Base-by-base conservation (phyloP, 2,329 filamentous ascomycete species). In the Hypomyces rosellus region DNA sequence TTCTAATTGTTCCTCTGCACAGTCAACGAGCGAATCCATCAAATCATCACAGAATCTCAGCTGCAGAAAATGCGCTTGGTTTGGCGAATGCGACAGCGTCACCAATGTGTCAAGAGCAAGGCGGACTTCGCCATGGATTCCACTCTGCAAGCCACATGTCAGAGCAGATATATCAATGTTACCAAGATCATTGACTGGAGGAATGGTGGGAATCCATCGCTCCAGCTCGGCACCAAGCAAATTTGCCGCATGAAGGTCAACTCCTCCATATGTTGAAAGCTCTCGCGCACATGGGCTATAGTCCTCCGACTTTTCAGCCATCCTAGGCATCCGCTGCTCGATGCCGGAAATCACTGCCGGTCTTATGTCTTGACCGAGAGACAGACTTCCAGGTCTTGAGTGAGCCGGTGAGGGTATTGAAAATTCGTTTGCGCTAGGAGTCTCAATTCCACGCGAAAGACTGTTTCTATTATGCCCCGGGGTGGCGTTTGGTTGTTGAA, bases 141-240 rank as follows among this genome's bases (percentile, higher is more conserved):
- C 92, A 49, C 88, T 95, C 63, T 96, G 90, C 36, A 99, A 73
- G 61, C 89, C 90, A 74, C 90, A 86, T 1, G 86, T 96, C 38
- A 99, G 76, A 16, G 92, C 90, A 57, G 91, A 86, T 25, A 97
- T 85, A 62, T 99, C 92, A 55, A 97, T 88, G 16, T 89, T 79
- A 8, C 92, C 93, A 47, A 97, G 76, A 59, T 97, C 91, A 18
- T 78, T 73, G 15, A 90, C 76, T 2, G 76, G 73, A 0, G 93
- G 92, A 36, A 90, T 76, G 50, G 88, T 85, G 0, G 91, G 89
- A 61, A 84, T 88, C 60, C 82, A 75, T 41, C 77, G 75, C 45
- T 82, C 73, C 36, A 96, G 75, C 43, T 88, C 82, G 34, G 78
- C 74, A 5, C 86, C 85, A 45, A 90, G 66, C 45, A 80, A 78